Base-by-base conservation (phyloP, 257 asterid genomes). In the Prunella vulgaris region DNA sequence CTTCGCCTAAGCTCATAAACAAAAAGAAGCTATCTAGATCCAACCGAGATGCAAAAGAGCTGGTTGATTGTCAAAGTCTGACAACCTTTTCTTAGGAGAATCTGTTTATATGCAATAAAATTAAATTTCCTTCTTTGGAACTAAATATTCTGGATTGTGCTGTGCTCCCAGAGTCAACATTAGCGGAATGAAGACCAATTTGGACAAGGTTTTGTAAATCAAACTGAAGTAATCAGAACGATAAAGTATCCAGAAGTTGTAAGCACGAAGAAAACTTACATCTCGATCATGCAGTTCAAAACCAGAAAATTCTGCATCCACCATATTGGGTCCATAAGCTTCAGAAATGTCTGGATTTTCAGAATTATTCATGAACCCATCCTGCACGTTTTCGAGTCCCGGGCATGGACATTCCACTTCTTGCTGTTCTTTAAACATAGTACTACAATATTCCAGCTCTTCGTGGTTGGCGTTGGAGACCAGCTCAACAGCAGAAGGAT, bases 181-280 rank as follows among this genome's bases (percentile, higher is more conserved):
- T n/a, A 71, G 64, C 33, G 7, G 12, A 60, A 61, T 6, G 32
- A 42, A 14, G 32, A 48, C 62, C 68, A 27, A 61, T n/a, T 48
- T 44, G 25, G 46, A 51, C 40, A 71, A 32, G 17, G 49, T 38
- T 64, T 53, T 51, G 35, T 21, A 42, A 66, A 58, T 52, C n/a
- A 60, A 59, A 48, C 15, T 13, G 49, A 59, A 53, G 22, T 37
- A 30, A 77, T 9, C 46, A 17, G 30, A 35, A 61, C 14, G 24
- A 35, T 21, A 37, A 62, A 22, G 5, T 9, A 60, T 17, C 20
- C 40, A 59, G 21, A 56, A 35, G 44, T 7, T 12, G 37, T 25
- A 38, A 58, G 57, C 22, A 54, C 59, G 49, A 56, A 69, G 38
- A 25, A 8, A 74, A 83, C 96, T 85, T 78, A 90, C 97, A 74